A percentile compares a stretch with the other conserved stretches of the same genome.
These are phyloP conservation scores for Eleusine indica DNA, from an alignment of 176 grass and related monocot genomes.

Conservation along the genomic window DNA sequence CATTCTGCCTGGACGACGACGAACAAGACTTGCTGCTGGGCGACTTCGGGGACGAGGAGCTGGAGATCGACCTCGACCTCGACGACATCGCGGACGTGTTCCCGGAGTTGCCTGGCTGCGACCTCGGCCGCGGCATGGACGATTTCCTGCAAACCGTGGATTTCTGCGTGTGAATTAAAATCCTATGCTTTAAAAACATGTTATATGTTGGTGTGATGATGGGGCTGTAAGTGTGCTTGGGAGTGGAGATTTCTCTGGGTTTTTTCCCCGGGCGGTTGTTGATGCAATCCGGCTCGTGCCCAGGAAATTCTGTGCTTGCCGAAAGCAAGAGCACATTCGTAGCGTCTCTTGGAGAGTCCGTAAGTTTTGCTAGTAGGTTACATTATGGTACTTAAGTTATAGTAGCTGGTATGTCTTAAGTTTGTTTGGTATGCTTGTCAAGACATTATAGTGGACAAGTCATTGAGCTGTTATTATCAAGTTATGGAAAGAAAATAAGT, in stretches of 20 bases:
- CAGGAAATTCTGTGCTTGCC: neutral
- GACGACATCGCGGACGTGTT: conserved; percentile 42
- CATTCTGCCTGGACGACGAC: conserved; percentile 30
- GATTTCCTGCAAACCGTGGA: conserved; percentile 43
- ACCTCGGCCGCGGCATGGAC: conserved; percentile 48
- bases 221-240: conserved; percentile 25
- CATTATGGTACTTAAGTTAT: conserved; percentile 39
- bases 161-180: conserved; percentile 56
- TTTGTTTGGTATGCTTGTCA: conserved; percentile 22
- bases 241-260: conserved; percentile 48
- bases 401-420: conserved; percentile 15
- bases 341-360: conserved; percentile 7
- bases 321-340: conserved; percentile 22
- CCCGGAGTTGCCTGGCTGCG: conserved; percentile 37
- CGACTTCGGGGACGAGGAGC: conserved; percentile 32
- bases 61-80: conserved; percentile 40
- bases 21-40: conserved; percentile 49
- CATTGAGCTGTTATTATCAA: conserved; percentile 30
- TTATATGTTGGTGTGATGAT: conserved; percentile 37
- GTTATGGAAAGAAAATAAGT: conserved; percentile 47
- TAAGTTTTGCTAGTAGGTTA: conserved; percentile 66
- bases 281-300: conserved; percentile 35
- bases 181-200: neutral
- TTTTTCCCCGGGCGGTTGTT: conserved; percentile 52
- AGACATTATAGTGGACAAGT: conserved; percentile 48